phyloP scores from a whole-genome alignment of 2,329 filamentous ascomycete species.

The Daldinia eschscholtzii region DNA sequence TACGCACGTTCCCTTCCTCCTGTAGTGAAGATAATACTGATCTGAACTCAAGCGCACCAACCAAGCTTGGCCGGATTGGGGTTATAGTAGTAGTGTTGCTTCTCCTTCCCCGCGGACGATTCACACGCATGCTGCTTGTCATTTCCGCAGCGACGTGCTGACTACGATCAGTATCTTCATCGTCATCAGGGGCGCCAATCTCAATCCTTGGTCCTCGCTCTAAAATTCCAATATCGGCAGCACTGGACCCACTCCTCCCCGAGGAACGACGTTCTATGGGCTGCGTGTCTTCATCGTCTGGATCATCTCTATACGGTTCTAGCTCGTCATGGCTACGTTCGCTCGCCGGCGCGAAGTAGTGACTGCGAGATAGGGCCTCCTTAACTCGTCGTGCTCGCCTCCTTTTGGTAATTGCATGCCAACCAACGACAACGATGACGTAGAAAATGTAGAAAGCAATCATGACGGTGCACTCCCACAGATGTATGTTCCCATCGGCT shows the following conservation, averaged over 20 bases:
- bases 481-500: slow-evolving; percentile 82
- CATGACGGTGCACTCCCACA: slow-evolving; percentile 94
- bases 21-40: slow-evolving; percentile 90
- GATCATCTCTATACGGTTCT: slow-evolving; percentile 74
- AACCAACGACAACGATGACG: slow-evolving; percentile 86
- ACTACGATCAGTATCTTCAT: slow-evolving; percentile 67
- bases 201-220: slow-evolving; percentile 64
- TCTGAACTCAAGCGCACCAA: slow-evolving; percentile 93
- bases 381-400: slow-evolving; percentile 71
- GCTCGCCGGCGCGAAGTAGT: slow-evolving; percentile 73
- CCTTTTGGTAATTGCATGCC: slow-evolving; percentile 87
- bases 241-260: slow-evolving; percentile 49
- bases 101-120: slow-evolving; percentile 73
- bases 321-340: slow-evolving; percentile 65
- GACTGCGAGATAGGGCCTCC: slow-evolving; percentile 78
- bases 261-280: slow-evolving; percentile 50
- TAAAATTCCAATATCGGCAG: slow-evolving; percentile 58
- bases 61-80: slow-evolving; percentile 90
- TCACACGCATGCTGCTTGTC: slow-evolving; percentile 91
- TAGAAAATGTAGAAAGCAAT: slow-evolving; percentile 93
- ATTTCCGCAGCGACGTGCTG: slow-evolving; percentile 81
- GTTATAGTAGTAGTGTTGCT: slow-evolving; percentile 81
- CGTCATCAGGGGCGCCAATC: slow-evolving; percentile 56
- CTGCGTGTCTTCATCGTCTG: slow-evolving; percentile 63
- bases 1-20: slow-evolving; percentile 80